A percentile compares a stretch with the other conserved stretches of the same genome.
Evolutionary conservation across 192 early-diverging fungal genomes (phyloP).

Genomic region (Umbelopsis isabellina): DNA sequence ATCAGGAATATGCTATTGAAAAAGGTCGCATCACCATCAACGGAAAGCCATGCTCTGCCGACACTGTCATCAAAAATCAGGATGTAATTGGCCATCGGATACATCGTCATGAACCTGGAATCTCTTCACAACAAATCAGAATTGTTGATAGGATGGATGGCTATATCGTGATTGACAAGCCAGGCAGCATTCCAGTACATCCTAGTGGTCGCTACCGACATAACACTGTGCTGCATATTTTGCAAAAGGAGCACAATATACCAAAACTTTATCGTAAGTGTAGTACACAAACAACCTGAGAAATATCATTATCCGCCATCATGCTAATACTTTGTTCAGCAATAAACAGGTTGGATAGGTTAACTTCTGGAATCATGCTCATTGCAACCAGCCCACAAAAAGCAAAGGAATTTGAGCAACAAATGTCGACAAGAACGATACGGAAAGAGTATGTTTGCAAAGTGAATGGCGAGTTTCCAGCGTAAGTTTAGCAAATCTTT

Average conservation of each 20-base stretch:
- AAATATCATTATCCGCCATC: neutral
- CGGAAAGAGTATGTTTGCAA: slow-evolving; percentile 88
- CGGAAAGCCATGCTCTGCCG: slow-evolving; percentile 49
- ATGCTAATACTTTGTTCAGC: slow-evolving; percentile 46
- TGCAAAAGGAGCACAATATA: slow-evolving; percentile 65
- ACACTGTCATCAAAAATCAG: slow-evolving; percentile 72
- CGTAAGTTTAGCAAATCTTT: slow-evolving; percentile 41
- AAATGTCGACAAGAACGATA: slow-evolving; percentile 70
- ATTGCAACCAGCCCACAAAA: slow-evolving; percentile 63
- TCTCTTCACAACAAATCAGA: slow-evolving; percentile 62
- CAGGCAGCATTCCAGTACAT: slow-evolving; percentile 85
- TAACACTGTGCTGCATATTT: slow-evolving; percentile 76
- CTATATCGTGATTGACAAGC: slow-evolving; percentile 88
- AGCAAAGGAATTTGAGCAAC: slow-evolving; percentile 64
- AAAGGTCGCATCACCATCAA: slow-evolving; percentile 87
- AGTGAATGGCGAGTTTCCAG: slow-evolving; percentile 88
- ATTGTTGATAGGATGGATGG: slow-evolving; percentile 69
- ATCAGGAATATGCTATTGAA: slow-evolving; percentile 71
- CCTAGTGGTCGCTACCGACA: slow-evolving; percentile 85
- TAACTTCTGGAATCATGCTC: slow-evolving; percentile 92
- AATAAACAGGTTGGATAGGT: slow-evolving; percentile 88
- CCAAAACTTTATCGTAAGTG: slow-evolving; percentile 58
- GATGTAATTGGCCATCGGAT: slow-evolving; percentile 83
- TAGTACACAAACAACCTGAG: neutral
- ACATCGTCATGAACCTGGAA: slow-evolving; percentile 96